Base-by-base conservation (phyloP, 148 eudicot species). In the Pouteria glomerata region DNA sequence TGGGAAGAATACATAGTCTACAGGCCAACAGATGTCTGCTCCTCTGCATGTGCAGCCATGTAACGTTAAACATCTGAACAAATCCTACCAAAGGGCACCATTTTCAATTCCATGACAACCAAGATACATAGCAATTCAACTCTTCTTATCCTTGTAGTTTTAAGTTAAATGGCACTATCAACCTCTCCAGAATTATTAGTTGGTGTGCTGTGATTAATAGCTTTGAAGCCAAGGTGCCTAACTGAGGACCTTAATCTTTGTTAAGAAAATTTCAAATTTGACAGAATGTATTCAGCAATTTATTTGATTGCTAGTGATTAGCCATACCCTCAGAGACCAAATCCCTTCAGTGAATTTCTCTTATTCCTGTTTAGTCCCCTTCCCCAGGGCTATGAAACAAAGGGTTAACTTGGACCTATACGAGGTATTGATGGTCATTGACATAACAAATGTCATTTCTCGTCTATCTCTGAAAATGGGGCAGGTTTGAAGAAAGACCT, bases 1-100 rank as follows among this genome's bases (percentile, higher is more conserved):
- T 14, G 19, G 42, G 30, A 71, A n/a, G n/a, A 58, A 42, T 39
- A 58, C 57, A 42, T 24, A 71, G 65, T 29, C 24, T 58, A 57
- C 59, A 41, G 26, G 55, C 19, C 53, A 27, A 41, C 2, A 42
- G 26, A 27, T 6, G 15, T 3, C 13, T 35, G 61, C 31, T 39
- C 33, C 45, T 51, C 37, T 0, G 5, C 16, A 21, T 34, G 24
- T 50, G 41, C 30, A 21, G 44, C 30, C 12, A 6, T 35, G 8
- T 53, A 23, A 2, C 35, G 62, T 55, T 35, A 63, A 23, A 24
- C 47, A 62, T 15, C 44, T n/a, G 21, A 31, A 6, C 44, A 34
- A 33, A 39, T 24, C 18, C 50, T 63, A 44, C 2, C 31, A 1
- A 13, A 44, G 53, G 13, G 18, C 19, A 48, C 53, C 18, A 15